Evolutionary conservation across 1,284 basidiomycete genomes (phyloP).

Genomic region (Ceratobasidium sp.): DNA sequence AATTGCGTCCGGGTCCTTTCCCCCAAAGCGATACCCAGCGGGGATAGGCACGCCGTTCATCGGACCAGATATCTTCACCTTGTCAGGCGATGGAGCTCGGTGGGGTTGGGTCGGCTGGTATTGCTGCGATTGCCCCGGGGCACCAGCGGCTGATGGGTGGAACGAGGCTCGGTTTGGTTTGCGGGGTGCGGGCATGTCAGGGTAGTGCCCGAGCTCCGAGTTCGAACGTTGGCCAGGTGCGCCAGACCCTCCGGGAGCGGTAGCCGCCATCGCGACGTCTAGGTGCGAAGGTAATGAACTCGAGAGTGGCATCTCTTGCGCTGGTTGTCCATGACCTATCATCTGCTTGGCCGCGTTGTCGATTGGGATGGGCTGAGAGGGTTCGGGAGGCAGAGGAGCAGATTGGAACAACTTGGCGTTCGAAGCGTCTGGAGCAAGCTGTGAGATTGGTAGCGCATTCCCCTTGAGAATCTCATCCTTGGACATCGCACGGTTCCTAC

Average conservation of each 20-base stretch:
- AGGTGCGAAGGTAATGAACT: slow-evolving; percentile 61
- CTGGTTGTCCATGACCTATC: slow-evolving; percentile 52
- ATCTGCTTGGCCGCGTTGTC: slow-evolving; percentile 55
- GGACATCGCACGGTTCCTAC: slow-evolving; percentile 54
- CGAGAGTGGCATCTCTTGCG: slow-evolving; percentile 56
- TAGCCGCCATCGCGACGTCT: slow-evolving; percentile 49
- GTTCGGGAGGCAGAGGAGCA: slow-evolving; percentile 53
- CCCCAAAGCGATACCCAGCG: slow-evolving; percentile 85
- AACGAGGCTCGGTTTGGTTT: slow-evolving; percentile 53
- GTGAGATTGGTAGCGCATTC: slow-evolving; percentile 65
- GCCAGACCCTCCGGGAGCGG: slow-evolving; percentile 50
- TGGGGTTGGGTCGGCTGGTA: slow-evolving; percentile 53
- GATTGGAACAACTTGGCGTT: slow-evolving; percentile 69
- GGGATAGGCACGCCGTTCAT: slow-evolving; percentile 86
- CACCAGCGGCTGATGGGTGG: slow-evolving; percentile 61
- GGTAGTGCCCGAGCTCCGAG: slow-evolving; percentile 79
- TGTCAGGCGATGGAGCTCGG: slow-evolving; percentile 68
- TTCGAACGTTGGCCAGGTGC: slow-evolving; percentile 65
- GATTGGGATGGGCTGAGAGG: slow-evolving; percentile 50
- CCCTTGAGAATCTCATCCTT: slow-evolving; percentile 71
- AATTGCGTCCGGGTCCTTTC: slow-evolving; percentile 59
- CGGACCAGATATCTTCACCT: slow-evolving; percentile 88
- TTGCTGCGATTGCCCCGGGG: slow-evolving; percentile 39
- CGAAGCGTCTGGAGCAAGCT: slow-evolving; percentile 61
- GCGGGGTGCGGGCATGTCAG: slow-evolving; percentile 57